phyloP scores from a whole-genome alignment of 192 early-diverging fungal species.

The Coemansia pectinata region DNA sequence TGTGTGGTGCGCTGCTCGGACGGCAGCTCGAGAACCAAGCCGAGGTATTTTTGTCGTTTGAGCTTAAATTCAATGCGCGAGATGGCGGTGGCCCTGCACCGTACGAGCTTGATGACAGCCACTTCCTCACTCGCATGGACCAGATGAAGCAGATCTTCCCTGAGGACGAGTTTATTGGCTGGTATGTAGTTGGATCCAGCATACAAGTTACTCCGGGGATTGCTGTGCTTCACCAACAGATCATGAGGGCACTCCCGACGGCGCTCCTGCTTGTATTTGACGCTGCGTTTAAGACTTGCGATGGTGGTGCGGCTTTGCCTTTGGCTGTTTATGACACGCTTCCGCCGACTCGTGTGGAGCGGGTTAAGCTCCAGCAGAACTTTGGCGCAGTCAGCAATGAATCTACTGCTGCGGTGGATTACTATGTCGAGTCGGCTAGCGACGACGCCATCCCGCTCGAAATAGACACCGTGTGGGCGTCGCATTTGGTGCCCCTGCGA shows the following conservation, averaged over 20 bases:
- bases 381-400: background rate
- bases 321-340: conserved; percentile 44
- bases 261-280: conserved; percentile 52
- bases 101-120: conserved; percentile 19
- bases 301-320: conserved; percentile 29
- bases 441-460: conserved; percentile 7
- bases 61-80: conserved; percentile 26
- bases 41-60: conserved; percentile 46
- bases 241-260: conserved; percentile 20
- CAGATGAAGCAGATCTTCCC: conserved; percentile 49
- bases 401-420: background rate
- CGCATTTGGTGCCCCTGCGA: conserved; percentile 32
- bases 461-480: conserved; percentile 25
- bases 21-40: conserved; percentile 31
- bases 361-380: conserved; percentile 19
- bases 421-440: conserved; percentile 19
- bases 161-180: conserved; percentile 43
- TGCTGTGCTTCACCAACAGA: conserved; percentile 29
- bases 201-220: conserved; percentile 14
- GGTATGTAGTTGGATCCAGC: conserved; percentile 39
- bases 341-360: conserved; percentile 20
- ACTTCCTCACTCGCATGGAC: conserved; percentile 23
- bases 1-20: conserved; percentile 44
- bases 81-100: background rate
- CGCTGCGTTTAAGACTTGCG: conserved; percentile 18